Base-by-base conservation (phyloP, 2,329 filamentous ascomycete species). In the Apiospora kogelbergensis region DNA sequence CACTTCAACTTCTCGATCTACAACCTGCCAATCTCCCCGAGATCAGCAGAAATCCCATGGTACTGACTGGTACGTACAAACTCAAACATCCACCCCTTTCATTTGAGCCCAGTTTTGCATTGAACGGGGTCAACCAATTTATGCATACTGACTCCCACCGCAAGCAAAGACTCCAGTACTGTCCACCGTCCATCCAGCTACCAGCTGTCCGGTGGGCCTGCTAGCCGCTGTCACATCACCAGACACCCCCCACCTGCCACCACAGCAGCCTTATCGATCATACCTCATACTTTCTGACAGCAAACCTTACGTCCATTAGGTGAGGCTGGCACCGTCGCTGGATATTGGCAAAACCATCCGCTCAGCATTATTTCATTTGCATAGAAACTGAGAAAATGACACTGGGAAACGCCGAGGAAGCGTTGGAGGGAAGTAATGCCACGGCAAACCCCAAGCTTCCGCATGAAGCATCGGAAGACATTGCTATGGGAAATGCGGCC, bases 141-240 rank as follows among this genome's bases (percentile, higher is more conserved):
- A 33, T n/a, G n/a, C n/a, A n/a, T n/a, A n/a, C 33, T 33, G 33
- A 33, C 33, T 33, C 33, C 33, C 53, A 60, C 53, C 53, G 53
- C 53, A 60, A 22, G 53, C 37, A 60, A 26, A 17, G 17, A 57
- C 48, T 57, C 48, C 24, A 20, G n/a, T 60, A 42, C 11, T 10
- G 40, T 15, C 40, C 11, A 15, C 17, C 11, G 17, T 42, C 40
- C 13, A 15, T 10, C 40, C 1, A 15, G 26, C 30, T 17, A 37
- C 30, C 26, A 37, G 53, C 17, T 60, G 53, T 60, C 53, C n/a
- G 7, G 53, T 60, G 53, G 53, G 15, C 17, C 53, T 20, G 30
- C 53, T 60, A 60, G 30, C 53, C 53, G 53, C 53, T 37, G 53
- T 60, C 53, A 60, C 53, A 60, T 60, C 53, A 60, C 53, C 53